Evolutionary conservation across 352 stramenopile species (phyloP).

Genomic region (Phytophthora uliginosa): DNA sequence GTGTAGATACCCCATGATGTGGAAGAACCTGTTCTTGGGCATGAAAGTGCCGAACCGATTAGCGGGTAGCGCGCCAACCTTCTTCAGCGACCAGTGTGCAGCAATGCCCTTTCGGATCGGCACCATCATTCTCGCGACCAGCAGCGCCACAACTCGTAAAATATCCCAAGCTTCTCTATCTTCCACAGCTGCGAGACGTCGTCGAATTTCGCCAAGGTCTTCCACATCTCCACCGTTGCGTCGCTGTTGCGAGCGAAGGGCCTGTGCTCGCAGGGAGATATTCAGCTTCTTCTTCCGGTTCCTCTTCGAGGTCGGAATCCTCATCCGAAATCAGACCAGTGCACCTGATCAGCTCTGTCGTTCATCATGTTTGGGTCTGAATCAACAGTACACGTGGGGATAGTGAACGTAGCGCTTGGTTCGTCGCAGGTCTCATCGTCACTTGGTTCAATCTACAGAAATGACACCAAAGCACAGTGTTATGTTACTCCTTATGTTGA

Average conservation of each 20-base stretch:
- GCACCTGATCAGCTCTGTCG: no score
- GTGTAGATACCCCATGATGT: slow-evolving; percentile 25
- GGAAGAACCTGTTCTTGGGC: slow-evolving; percentile 3
- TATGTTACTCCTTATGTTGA: no score
- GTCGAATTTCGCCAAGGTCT: background rate
- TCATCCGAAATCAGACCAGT: no score
- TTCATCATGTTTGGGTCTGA: no score
- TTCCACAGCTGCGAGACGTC: background rate
- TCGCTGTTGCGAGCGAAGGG: background rate
- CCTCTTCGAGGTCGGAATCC: no score
- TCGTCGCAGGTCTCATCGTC: no score
- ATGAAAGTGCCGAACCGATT: slow-evolving; percentile 10
- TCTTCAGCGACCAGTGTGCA: slow-evolving; percentile 5
- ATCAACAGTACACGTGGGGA: background rate
- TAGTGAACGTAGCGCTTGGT: no score
- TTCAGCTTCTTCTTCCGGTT: no score
- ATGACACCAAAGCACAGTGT: no score
- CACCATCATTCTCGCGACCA: slow-evolving; percentile 9
- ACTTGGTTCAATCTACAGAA: no score
- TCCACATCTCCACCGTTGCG: background rate
- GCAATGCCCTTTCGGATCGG: slow-evolving; percentile 4
- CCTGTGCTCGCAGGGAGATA: background rate
- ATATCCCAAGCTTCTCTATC: slow-evolving; percentile 7
- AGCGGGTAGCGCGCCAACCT: background rate
- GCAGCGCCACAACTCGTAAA: background rate